phyloP scores from a whole-genome alignment of 2,329 filamentous ascomycete species.

The Colletotrichum sp. region DNA sequence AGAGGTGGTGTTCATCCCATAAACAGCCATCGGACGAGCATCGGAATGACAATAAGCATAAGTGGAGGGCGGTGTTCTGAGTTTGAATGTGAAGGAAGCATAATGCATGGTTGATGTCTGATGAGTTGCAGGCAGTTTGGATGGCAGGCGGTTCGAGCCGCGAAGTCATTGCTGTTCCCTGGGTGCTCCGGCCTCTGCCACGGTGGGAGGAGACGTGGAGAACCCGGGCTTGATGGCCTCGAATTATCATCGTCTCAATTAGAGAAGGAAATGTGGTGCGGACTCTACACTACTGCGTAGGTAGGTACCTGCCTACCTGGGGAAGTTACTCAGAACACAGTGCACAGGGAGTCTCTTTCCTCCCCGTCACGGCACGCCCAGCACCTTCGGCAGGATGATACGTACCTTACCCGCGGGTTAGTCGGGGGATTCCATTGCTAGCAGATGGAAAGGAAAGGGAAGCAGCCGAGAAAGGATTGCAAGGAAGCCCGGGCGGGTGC shows the following conservation, averaged over 20 bases:
- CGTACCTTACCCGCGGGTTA: not conserved
- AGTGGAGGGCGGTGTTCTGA: not conserved
- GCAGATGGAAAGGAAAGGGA: not conserved
- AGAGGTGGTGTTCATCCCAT: not conserved
- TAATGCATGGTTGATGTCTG: not conserved
- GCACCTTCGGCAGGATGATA: not conserved
- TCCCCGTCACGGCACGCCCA: not conserved
- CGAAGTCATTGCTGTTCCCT: not conserved
- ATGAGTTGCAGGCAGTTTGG: not conserved
- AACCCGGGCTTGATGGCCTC: not conserved
- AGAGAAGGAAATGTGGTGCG: not conserved
- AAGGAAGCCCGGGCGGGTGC: not conserved
- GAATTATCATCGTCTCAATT: slow-evolving; percentile 5
- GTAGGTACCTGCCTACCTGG: not conserved
- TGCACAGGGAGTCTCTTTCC: not conserved
- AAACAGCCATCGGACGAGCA: not conserved
- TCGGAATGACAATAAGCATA: not conserved
- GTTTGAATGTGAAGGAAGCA: not conserved
- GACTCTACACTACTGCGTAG: not conserved
- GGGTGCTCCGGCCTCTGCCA: not conserved
- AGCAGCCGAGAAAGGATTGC: not conserved
- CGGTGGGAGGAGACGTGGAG: not conserved
- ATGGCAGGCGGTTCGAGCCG: slow-evolving; percentile 17
- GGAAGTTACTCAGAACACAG: not conserved
- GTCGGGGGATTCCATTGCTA: not conserved